Percentiles rank a stretch among this genome's conserved stretches.
Evolutionary conservation across 1,284 basidiomycete genomes (phyloP).

Genomic region (Wolfiporia cocos): DNA sequence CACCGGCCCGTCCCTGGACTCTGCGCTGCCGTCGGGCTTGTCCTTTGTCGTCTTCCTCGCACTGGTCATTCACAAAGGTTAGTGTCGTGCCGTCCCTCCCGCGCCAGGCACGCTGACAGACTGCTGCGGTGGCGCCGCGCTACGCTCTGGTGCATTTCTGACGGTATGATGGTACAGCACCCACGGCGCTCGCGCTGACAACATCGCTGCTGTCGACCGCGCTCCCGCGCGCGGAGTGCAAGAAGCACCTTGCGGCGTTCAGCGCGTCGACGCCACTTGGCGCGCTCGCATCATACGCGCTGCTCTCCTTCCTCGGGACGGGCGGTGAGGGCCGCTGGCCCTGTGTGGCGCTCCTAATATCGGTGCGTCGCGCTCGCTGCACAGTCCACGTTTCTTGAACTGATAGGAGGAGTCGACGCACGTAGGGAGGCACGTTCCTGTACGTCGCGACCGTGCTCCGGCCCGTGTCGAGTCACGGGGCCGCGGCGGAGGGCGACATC

Average conservation of each 20-base stretch:
- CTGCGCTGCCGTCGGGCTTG: conserved; percentile 35
- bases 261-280: conserved; percentile 75
- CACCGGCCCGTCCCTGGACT: conserved; percentile 8
- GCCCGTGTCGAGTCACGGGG: conserved; percentile 49
- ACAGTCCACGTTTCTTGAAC: conserved; percentile 2
- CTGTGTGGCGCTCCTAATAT: conserved; percentile 73
- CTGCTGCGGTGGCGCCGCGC: too few relatives aligned
- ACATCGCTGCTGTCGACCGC: conserved; percentile 76
- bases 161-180: conserved; percentile 46
- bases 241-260: conserved; percentile 73
- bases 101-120: too few relatives aligned
- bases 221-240: conserved; percentile 62
- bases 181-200: conserved; percentile 80
- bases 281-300: conserved; percentile 62
- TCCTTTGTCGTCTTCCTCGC: conserved; percentile 85
- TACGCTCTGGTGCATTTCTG: too few relatives aligned
- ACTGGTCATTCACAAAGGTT: conserved; percentile 86
- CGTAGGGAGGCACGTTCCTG: conserved; percentile 89
- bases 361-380: conserved; percentile 42
- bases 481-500: conserved; percentile 41
- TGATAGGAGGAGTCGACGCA: conserved; percentile 4
- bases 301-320: conserved; percentile 46
- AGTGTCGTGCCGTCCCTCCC: conserved; percentile 13
- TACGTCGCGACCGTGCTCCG: conserved; percentile 92
- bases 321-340: conserved; percentile 47